Evolutionary conservation across 345 rosid genomes (phyloP), one percentile per base, ranked within the genome.

Genomic region (Cardamine occulta): DNA sequence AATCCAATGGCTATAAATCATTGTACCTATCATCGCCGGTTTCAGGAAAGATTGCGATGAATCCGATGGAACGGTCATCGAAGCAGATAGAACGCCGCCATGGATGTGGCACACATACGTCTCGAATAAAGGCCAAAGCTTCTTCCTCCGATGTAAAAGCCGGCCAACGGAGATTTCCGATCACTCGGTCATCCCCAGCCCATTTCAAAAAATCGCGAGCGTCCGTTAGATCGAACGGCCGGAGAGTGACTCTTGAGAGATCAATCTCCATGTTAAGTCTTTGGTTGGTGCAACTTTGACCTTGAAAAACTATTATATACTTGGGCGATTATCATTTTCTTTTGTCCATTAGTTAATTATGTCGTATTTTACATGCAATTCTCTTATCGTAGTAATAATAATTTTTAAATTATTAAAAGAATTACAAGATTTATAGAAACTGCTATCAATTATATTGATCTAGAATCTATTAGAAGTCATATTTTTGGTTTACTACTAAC

Each of bases 31-130:
- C 77, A 5, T 83, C 82, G 6, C 81, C 85, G 0, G 71, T 61
- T 21, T 72, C 79, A 0, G 86, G 88, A 26, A 57, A 60, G 74
- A 88, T 55, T 1, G 82, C 78, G 14, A 85, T 37, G 24, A 80
- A 75, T 12, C 89, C 87, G 21, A 82, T 68, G 12, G 82, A 88
- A 37, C 72, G 85, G 77, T 71, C 78, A 34, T 76, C 66, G 17
- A 82, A 8, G 74, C 93, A 88, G 42, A 83, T 81, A 3, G 89
- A 85, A 1, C 85, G 74, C 2, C 86, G 81, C 83, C 87, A 80
- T 34, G 37, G 37, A 34, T 34, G 37, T 34, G 35, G 35, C 35
- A 32, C 2, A 84, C 86, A 83, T 8, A 72, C 75, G 10, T 81
- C 82, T 64, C 61, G 68, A 53, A 84, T 84, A 76, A 66, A 78